phyloP scores from a whole-genome alignment of 2,329 filamentous ascomycete species.

The Fusarium transvaalense region DNA sequence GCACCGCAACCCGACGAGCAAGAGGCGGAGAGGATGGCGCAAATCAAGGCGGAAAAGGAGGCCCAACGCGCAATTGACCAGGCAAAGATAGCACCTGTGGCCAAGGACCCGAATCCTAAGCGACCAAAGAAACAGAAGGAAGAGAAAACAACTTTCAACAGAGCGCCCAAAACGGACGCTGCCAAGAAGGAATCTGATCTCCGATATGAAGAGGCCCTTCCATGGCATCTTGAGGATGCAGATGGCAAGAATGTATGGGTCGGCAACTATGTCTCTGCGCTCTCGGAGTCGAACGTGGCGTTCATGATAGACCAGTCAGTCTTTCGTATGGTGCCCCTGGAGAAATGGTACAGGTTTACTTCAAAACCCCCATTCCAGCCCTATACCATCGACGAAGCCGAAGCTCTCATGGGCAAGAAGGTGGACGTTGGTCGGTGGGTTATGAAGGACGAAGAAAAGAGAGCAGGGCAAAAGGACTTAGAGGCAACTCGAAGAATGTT shows the following conservation, averaged over 20 bases:
- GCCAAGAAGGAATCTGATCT: conserved; percentile 78
- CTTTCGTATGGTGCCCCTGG: conserved; percentile 89
- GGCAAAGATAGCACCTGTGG: conserved; percentile 91
- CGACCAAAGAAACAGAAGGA: conserved; percentile 75
- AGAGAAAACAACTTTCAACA: conserved; percentile 89
- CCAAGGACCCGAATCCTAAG: conserved; percentile 67
- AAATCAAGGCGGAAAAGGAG: conserved; percentile 81
- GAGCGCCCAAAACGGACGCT: conserved; percentile 82
- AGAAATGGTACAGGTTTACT: conserved; percentile 94
- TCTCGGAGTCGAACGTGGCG: conserved; percentile 88
- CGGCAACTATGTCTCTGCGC: conserved; percentile 87
- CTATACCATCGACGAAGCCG: conserved; percentile 85
- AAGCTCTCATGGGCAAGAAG: conserved; percentile 85
- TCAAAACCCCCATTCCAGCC: conserved; percentile 83
- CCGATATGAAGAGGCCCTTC: conserved; percentile 94
- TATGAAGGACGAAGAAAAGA: conserved; percentile 75
- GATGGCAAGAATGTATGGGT: conserved; percentile 96
- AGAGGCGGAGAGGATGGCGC: conserved; percentile 74
- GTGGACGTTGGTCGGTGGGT: conserved; percentile 84
- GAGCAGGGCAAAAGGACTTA: conserved; percentile 67
- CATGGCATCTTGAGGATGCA: conserved; percentile 97
- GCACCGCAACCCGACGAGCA: conserved; percentile 64
- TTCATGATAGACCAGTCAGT: conserved; percentile 76
- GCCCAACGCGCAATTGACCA: conserved; percentile 88
- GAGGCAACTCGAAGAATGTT: conserved; percentile 68